Conservation (phyloP, 2,329 filamentous ascomycete species). For the Aspergillus sp. region DNA sequence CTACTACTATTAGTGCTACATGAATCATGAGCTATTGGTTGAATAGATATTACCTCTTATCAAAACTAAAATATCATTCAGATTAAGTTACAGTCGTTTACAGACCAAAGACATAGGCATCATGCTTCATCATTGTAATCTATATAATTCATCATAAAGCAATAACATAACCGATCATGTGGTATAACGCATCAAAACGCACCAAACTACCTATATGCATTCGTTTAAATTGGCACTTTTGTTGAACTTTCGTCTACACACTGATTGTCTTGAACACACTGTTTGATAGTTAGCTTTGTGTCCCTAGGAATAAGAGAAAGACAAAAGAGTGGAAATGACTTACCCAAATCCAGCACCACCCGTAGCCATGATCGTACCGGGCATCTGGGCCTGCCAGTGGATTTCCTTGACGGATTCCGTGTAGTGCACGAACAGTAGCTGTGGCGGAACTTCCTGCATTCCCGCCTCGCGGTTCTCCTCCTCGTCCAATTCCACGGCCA, state of each 20-base stretch:
- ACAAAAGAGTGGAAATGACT: slow-evolving; percentile 25
- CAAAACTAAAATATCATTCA: too few relatives aligned
- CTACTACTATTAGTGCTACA: too few relatives aligned
- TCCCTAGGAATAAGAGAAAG: not conserved
- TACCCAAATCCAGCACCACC: slow-evolving; percentile 79
- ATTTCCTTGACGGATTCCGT: slow-evolving; percentile 92
- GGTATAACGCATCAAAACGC: slow-evolving; percentile 9
- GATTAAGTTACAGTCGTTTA: too few relatives aligned
- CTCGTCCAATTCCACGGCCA: slow-evolving; percentile 94
- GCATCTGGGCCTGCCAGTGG: slow-evolving; percentile 97
- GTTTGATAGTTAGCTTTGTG: slow-evolving; percentile 22
- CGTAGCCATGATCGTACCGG: slow-evolving; percentile 83
- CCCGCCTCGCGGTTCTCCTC: slow-evolving; percentile 91
- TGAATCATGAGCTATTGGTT: too few relatives aligned
- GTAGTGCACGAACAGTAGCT: slow-evolving; percentile 95
- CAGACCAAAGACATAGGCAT: not conserved
- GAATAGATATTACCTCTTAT: too few relatives aligned
- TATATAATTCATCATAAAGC: slow-evolving; percentile 6
- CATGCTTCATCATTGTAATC: slow-evolving; percentile 7
- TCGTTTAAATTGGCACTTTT: slow-evolving; percentile 9
- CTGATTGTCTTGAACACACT: slow-evolving; percentile 83
- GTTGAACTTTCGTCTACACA: slow-evolving; percentile 53
- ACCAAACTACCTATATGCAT: slow-evolving; percentile 8
- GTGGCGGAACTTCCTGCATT: slow-evolving; percentile 86
- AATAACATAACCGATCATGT: slow-evolving; percentile 1